These are phyloP conservation scores for Mariannaea sp. DNA, from an alignment of 2,329 filamentous ascomycete species.

Conservation along the genomic window DNA sequence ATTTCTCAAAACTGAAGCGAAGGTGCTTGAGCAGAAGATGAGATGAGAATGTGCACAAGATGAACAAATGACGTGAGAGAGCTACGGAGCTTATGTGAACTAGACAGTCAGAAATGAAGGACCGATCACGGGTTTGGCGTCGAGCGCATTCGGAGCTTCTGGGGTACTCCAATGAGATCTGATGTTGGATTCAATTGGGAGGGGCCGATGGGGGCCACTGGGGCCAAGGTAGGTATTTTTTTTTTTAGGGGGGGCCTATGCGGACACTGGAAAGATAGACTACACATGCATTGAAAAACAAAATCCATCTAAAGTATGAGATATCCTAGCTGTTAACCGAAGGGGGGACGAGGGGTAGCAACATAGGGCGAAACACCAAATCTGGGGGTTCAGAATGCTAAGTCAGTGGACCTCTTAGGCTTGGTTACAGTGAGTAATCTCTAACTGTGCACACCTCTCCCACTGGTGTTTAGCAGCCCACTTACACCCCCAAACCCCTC, in stretches of 20 bases:
- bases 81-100: background rate
- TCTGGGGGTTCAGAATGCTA: background rate
- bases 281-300: conserved; percentile 6
- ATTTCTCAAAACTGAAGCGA: background rate
- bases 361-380: no score
- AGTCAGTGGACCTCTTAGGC: background rate
- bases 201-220: background rate
- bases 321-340: no score
- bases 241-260: no score
- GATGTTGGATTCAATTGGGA: no score
- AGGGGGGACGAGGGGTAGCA: conserved; percentile 5
- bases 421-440: background rate
- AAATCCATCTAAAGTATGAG: conserved; percentile 23
- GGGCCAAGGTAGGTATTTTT: no score
- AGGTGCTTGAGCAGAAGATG: background rate
- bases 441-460: conserved; percentile 16
- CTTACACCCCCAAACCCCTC: no score
- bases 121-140: background rate
- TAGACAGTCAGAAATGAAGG: background rate
- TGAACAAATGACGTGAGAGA: background rate
- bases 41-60: background rate
- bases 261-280: no score
- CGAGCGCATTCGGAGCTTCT: conserved; percentile 12
- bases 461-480: no score
- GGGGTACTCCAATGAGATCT: no score